A percentile compares a stretch with the other conserved stretches of the same genome.
These are phyloP conservation scores for Ilex asprella DNA, from an alignment of 257 asterid species.

Conservation along the genomic window DNA sequence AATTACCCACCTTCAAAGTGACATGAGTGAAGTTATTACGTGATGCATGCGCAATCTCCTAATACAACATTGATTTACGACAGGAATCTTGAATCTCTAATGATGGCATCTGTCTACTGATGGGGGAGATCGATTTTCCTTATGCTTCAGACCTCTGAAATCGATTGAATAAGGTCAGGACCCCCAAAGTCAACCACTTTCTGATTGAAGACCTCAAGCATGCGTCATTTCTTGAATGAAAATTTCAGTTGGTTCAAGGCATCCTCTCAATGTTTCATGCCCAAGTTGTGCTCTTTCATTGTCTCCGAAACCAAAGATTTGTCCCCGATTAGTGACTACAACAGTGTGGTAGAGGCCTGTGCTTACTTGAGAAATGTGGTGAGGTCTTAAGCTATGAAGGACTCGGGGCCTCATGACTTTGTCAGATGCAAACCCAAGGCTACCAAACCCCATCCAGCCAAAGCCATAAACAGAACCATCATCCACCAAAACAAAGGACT, in stretches of 20 bases:
- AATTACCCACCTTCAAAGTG: too few relatives aligned
- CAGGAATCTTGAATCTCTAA: too few relatives aligned
- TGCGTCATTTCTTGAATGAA: slow-evolving; percentile 14
- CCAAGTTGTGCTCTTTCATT: slow-evolving; percentile 87
- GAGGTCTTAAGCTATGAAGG: slow-evolving; percentile 49
- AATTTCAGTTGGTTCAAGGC: slow-evolving; percentile 65
- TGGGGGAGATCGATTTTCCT: too few relatives aligned
- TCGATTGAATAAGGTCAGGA: too few relatives aligned
- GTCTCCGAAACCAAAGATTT: slow-evolving; percentile 68
- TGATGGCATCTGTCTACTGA: too few relatives aligned
- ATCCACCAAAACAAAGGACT: slow-evolving; percentile 62
- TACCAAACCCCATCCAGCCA: slow-evolving; percentile 88
- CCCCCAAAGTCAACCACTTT: too few relatives aligned
- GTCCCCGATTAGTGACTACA: slow-evolving; percentile 55
- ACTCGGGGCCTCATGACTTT: slow-evolving; percentile 52
- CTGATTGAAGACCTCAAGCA: too few relatives aligned
- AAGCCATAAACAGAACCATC: slow-evolving; percentile 67
- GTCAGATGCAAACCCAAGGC: slow-evolving; percentile 69
- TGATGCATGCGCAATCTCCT: too few relatives aligned
- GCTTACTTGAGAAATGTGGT: slow-evolving; percentile 76
- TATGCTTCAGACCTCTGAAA: too few relatives aligned
- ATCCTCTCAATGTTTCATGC: slow-evolving; percentile 53
- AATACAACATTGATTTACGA: too few relatives aligned
- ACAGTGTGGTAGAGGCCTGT: slow-evolving; percentile 79
- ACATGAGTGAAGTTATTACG: too few relatives aligned